A percentile compares a stretch with the other conserved stretches of the same genome.
These are phyloP conservation scores for Mortierella sp. DNA, from an alignment of 371 early-diverging fungal species.

Conservation along the genomic window DNA sequence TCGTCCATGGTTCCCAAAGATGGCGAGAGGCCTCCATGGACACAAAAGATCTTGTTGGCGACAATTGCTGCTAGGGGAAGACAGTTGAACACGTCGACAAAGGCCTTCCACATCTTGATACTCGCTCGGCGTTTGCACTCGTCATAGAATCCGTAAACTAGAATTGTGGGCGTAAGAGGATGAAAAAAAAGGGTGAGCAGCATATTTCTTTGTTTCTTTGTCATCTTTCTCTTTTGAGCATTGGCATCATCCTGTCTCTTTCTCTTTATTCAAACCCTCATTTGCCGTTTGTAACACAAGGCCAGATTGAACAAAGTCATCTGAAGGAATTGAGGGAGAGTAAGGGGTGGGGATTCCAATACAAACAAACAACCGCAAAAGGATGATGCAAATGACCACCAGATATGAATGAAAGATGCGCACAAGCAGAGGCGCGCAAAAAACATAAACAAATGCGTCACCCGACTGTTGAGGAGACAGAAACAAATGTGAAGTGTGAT, in stretches of 20 bases:
- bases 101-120: slow-evolving; percentile 97
- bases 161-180: not conserved
- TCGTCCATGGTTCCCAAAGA: slow-evolving; percentile 93
- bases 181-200: not conserved
- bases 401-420: not conserved
- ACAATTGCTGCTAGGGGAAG: slow-evolving; percentile 98
- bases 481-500: not conserved
- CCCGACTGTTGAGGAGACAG: not conserved
- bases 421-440: not conserved
- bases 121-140: slow-evolving; percentile 98
- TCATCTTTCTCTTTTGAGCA: not conserved
- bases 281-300: slow-evolving; percentile 9
- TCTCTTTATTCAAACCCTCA: not conserved
- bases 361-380: not conserved
- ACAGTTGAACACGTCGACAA: slow-evolving; percentile 98
- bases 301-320: slow-evolving; percentile 3
- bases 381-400: not conserved
- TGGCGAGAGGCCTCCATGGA: slow-evolving; percentile 99
- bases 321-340: not conserved
- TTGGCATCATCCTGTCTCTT: not conserved
- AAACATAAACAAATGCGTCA: not conserved
- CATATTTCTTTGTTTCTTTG: not conserved
- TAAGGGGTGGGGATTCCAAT: not conserved
- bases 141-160: slow-evolving; percentile 99
- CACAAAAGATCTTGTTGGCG: slow-evolving; percentile 98